Base-by-base conservation (phyloP, 371 early-diverging fungal genomes). In the Phascolomyces articulosus region DNA sequence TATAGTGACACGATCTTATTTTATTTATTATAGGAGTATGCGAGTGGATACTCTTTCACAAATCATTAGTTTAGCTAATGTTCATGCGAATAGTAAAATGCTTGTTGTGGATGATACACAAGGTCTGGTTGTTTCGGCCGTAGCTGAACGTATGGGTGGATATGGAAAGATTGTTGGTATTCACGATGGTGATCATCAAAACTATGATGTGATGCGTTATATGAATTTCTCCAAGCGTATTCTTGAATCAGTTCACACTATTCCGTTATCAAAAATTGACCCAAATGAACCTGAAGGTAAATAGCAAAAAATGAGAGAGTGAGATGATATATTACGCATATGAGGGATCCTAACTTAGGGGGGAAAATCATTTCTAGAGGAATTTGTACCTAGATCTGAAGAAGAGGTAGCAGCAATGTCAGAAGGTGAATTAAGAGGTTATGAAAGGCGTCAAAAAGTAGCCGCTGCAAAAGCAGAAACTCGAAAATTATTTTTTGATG, bases 31-130 rank as follows among this genome's bases (percentile, higher is more conserved):
- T 55, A 88, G 93, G 53, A 89, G 93, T 23, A 68, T 98, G 31
- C 93, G 98, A 15, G 76, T 91, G 20, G 98, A 98, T 74, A 93
- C 97, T 6, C 84, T 98, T 13, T 89, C 96, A n/a, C 96, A 96
- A 75, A 69, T 98, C 18, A 74, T 98, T 34, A 85, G 88, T 9
- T 71, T 87, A 55, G 90, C 88, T 15, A 97, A 98, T 70, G 88
- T 97, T 3, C 91, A 86, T 57, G 84, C 95, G 15, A 78, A 89
- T 48, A 60, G 70, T 47, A 80, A 80, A 59, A 27, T 80, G 40
- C 51, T 98, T 40, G 91, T 95, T 6, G 92, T 94, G 0, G 98
- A 98, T 70, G 96, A 96, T 63, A 90, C 91, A 0, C 92, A 91
- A 61, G 98, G 98, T 10, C 75, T 98, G 65, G 59, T 98, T 1